phyloP scores from a whole-genome alignment of 441 rosid genomes.

The Adansonia madagascariensis region DNA sequence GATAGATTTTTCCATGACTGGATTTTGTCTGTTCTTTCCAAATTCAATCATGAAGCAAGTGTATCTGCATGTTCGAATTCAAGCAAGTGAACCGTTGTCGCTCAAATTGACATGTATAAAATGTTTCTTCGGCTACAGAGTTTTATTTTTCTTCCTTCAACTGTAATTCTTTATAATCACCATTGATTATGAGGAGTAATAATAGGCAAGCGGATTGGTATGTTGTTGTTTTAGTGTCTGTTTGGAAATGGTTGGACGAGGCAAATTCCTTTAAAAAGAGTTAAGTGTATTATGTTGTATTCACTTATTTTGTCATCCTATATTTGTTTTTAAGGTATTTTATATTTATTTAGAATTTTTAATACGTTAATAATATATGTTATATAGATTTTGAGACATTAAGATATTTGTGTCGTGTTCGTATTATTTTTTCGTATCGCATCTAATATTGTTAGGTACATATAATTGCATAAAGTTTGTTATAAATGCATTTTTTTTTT shows the following conservation, averaged over 20 bases:
- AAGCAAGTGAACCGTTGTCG: conserved; percentile 15
- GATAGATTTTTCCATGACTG: conserved; percentile 21
- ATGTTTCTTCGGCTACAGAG: conserved; percentile 13
- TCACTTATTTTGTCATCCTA: no score
- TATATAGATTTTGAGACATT: no score
- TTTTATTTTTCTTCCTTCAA: neutral
- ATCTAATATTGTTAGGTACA: no score
- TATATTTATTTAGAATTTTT: no score
- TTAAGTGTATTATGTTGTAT: no score
- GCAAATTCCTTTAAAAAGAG: neutral
- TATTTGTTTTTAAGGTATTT: no score
- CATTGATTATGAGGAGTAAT: conserved; percentile 12
- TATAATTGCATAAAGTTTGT: neutral
- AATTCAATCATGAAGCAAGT: conserved; percentile 8
- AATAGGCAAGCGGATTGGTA: neutral
- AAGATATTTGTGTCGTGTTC: no score
- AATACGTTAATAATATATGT: no score
- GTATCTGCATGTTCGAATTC: conserved; percentile 15
- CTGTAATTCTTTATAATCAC: conserved; percentile 24
- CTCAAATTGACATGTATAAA: neutral
- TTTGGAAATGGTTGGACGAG: neutral
- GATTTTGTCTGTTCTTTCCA: conserved; percentile 25
- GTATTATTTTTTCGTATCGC: no score
- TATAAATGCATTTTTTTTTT: neutral
- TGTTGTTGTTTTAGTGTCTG: neutral